Evolutionary conservation across 768 basidiomycete genomes (phyloP).

Genomic region (Xanthoconium purpureum): DNA sequence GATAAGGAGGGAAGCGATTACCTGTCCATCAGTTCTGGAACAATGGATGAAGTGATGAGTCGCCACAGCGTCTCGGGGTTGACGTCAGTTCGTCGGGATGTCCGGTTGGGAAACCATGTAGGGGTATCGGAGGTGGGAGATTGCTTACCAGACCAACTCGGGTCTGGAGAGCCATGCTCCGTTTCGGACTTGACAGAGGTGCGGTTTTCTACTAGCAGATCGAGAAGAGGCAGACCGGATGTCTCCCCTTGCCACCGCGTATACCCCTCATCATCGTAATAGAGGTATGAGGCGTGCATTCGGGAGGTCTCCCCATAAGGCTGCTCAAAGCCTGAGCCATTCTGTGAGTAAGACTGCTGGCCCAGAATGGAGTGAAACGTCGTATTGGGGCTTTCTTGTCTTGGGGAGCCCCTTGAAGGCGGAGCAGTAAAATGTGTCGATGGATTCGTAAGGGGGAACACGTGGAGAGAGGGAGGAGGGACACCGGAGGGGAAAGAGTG

Average conservation of each 20-base stretch:
- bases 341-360: constrained; percentile 29
- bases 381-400: constrained; percentile 44
- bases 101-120: constrained; percentile 85
- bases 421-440: constrained; percentile 67
- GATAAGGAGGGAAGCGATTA: constrained; percentile 34
- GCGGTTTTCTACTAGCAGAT: constrained; percentile 75
- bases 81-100: constrained; percentile 66
- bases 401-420: constrained; percentile 41
- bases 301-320: constrained; percentile 57
- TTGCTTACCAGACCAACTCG: constrained; percentile 31
- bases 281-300: constrained; percentile 76
- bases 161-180: constrained; percentile 22
- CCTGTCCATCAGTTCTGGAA: constrained; percentile 93
- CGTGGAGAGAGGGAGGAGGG: constrained; percentile 75
- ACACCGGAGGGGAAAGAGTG: constrained; percentile 53
- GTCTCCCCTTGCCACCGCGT: constrained; percentile 92
- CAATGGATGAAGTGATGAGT: constrained; percentile 79
- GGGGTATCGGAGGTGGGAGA: constrained; percentile 34
- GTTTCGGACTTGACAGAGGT: constrained; percentile 38
- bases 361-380: constrained; percentile 42
- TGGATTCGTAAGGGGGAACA: constrained; percentile 77
- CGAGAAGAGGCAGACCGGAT: constrained; percentile 85
- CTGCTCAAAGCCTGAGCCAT: constrained; percentile 36
- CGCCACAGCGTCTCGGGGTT: constrained; percentile 89
- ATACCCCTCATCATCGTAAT: constrained; percentile 84